Conservation (phyloP, 176 grass and related monocot species). For the Bromus sterilis region DNA sequence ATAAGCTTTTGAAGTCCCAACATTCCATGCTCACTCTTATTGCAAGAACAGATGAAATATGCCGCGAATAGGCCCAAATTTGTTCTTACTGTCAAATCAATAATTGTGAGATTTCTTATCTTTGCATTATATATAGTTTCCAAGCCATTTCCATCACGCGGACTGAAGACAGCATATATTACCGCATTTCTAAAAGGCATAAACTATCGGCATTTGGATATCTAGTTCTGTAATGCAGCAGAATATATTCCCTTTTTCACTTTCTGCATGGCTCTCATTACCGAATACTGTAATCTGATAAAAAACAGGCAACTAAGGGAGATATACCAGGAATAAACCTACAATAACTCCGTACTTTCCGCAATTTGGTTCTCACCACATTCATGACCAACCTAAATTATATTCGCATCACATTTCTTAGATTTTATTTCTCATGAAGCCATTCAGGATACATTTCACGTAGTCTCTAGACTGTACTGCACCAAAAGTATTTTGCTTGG, state of each 20-base stretch:
- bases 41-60: constrained; percentile 29
- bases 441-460: not conserved
- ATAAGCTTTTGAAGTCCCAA: constrained; percentile 8
- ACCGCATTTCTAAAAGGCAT: not conserved
- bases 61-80: constrained; percentile 6
- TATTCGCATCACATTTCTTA: not conserved
- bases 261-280: not conserved
- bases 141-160: not conserved
- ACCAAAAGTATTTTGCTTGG: not conserved
- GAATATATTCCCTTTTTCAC: constrained; percentile 2
- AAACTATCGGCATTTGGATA: constrained; percentile 3
- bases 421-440: not conserved
- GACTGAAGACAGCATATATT: not conserved
- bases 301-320: not conserved
- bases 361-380: not conserved
- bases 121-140: constrained; percentile 11
- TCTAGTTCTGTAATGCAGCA: not conserved
- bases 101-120: constrained; percentile 17
- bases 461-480: not conserved
- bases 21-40: not conserved
- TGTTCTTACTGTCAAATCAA: not conserved
- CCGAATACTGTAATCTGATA: constrained; percentile 5
- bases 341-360: not conserved
- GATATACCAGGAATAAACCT: constrained; percentile 23
- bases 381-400: not conserved